Evolutionary conservation across 352 stramenopile genomes (phyloP).

Genomic region (Phytophthora constricta): DNA sequence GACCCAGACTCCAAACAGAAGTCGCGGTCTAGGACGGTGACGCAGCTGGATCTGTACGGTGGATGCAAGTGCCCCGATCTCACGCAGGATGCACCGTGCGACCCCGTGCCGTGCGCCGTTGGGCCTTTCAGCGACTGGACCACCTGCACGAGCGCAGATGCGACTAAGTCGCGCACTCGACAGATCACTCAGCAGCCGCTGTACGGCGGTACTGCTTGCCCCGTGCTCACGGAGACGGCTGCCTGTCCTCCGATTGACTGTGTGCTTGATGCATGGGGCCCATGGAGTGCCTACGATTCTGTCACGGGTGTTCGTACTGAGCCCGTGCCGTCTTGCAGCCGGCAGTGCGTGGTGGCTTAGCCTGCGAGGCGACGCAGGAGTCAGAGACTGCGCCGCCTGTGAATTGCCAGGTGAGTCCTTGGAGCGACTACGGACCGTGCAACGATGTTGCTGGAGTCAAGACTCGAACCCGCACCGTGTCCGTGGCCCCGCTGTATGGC

Average conservation of each 20-base stretch:
- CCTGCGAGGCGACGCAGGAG: slow-evolving; percentile 42
- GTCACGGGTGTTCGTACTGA: slow-evolving; percentile 43
- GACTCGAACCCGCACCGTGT: slow-evolving; percentile 41
- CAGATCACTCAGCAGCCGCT: slow-evolving; percentile 37
- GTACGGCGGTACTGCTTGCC: slow-evolving; percentile 48
- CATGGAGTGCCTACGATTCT: slow-evolving; percentile 51
- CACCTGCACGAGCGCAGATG: slow-evolving; percentile 50
- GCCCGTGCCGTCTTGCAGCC: slow-evolving; percentile 35
- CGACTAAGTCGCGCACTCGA: slow-evolving; percentile 38
- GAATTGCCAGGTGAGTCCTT: slow-evolving; percentile 58
- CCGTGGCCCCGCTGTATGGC: slow-evolving; percentile 46
- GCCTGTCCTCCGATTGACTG: slow-evolving; percentile 58
- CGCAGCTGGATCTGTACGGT: slow-evolving; percentile 57
- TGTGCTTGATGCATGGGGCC: slow-evolving; percentile 41
- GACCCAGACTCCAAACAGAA: slow-evolving; percentile 41
- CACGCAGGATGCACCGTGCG: slow-evolving; percentile 44
- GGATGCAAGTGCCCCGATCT: slow-evolving; percentile 54
- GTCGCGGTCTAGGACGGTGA: slow-evolving; percentile 41
- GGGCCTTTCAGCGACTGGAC: slow-evolving; percentile 58
- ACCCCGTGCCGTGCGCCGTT: slow-evolving; percentile 50
- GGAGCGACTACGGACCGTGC: slow-evolving; percentile 53
- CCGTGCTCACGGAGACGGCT: slow-evolving; percentile 27
- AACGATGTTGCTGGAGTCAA: slow-evolving; percentile 40
- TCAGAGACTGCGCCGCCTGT: slow-evolving; percentile 46
- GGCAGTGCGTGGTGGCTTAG: slow-evolving; percentile 46